These are phyloP conservation scores for Prunus salicina DNA, from an alignment of 306 rosid species.

Conservation along the genomic window DNA sequence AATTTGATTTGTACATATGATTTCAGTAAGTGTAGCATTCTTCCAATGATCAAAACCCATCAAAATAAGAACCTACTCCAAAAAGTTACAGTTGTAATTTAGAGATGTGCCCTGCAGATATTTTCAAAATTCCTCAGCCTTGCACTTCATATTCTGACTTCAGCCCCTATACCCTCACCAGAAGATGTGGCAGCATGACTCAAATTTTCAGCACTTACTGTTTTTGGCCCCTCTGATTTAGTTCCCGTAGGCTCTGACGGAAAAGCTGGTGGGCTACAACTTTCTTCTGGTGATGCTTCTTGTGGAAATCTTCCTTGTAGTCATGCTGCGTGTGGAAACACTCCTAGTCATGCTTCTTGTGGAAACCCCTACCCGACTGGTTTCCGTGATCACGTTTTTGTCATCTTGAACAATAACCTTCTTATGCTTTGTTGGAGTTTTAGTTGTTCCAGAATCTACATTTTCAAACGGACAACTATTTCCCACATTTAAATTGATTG, in stretches of 20 bases:
- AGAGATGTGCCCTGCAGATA: not conserved
- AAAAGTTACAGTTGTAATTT: not conserved
- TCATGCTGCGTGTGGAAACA: too few species aligned
- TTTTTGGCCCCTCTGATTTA: not conserved
- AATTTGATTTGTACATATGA: too few species aligned
- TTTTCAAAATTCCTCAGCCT: not conserved
- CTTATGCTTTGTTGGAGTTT: slow-evolving; percentile 2
- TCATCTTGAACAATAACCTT: not conserved
- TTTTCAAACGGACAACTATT: not conserved
- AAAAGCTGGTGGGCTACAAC: not conserved
- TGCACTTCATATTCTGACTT: not conserved
- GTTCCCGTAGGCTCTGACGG: not conserved
- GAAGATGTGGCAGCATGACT: not conserved
- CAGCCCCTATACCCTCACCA: not conserved
- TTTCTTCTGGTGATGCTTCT: not conserved
- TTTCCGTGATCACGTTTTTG: not conserved
- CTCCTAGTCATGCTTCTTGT: slow-evolving; percentile 36
- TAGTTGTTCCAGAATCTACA: slow-evolving; percentile 3
- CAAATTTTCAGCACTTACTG: not conserved
- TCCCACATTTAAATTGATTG: not conserved
- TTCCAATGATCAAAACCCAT: not conserved
- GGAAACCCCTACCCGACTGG: slow-evolving; percentile 10
- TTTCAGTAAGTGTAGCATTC: not conserved
- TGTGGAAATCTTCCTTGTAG: not conserved
- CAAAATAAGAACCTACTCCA: not conserved